Conservation (phyloP, 768 basidiomycete genomes). For the Austroboletus festivus region DNA sequence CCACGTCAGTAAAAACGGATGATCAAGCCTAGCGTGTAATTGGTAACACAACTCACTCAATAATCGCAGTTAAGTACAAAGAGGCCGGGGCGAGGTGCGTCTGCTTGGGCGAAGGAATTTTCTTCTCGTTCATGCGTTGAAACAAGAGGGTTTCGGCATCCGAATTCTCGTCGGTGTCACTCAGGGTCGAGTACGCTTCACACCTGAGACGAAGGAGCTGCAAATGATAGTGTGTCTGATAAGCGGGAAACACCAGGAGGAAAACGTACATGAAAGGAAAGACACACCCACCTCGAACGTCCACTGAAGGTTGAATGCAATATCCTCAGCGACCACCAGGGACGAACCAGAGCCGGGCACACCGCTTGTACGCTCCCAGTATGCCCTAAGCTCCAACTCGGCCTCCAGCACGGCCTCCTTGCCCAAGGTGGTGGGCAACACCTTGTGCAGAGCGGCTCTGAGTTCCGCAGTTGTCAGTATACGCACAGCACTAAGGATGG, state of each 20-base stretch:
- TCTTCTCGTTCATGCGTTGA: conserved; percentile 55
- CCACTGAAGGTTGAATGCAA: conserved; percentile 68
- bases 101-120: conserved; percentile 49
- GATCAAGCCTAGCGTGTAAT: conserved; percentile 14
- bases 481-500: conserved; percentile 60
- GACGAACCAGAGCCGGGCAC: conserved; percentile 29
- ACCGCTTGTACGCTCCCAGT: conserved; percentile 71
- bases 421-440: conserved; percentile 77
- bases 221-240: neutral
- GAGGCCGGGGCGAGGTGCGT: conserved; percentile 75
- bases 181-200: conserved; percentile 83
- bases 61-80: conserved; percentile 86
- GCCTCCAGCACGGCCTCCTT: conserved; percentile 93
- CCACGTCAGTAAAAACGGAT: conserved; percentile 27
- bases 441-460: conserved; percentile 64
- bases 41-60: conserved; percentile 70
- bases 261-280: neutral
- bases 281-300: conserved; percentile 59
- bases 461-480: conserved; percentile 74
- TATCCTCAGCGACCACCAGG: conserved; percentile 42
- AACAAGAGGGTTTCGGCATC: conserved; percentile 59
- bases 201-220: conserved; percentile 83
- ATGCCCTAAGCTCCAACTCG: conserved; percentile 86
- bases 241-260: conserved; percentile 8
- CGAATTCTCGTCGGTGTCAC: conserved; percentile 75